phyloP scores from a whole-genome alignment of 1,284 basidiomycete genomes.

The Apiotrichum veenhuisii region DNA sequence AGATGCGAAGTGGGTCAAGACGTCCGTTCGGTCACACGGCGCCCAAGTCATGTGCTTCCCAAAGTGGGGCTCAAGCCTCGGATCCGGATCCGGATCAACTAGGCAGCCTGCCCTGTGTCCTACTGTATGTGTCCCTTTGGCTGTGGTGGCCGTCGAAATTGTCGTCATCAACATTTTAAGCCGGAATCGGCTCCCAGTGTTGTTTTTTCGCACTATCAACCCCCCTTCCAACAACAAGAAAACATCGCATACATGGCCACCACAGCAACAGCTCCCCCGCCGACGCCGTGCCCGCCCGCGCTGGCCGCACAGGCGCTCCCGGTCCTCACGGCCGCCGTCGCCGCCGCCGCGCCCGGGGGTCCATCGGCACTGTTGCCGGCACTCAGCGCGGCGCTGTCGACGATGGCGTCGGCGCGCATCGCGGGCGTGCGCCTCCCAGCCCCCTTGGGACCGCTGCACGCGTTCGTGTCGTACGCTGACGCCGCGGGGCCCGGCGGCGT shows the following conservation, averaged over 20 bases:
- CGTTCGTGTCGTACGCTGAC: conserved; percentile 7
- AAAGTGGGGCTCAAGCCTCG: too few species aligned
- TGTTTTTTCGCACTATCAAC: too few species aligned
- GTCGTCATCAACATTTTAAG: too few species aligned
- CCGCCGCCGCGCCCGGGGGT: conserved; percentile 1
- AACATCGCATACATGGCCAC: too few species aligned
- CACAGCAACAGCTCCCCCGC: not conserved
- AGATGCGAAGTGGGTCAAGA: not conserved
- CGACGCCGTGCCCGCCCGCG: conserved; percentile 3
- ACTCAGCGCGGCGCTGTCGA: conserved; percentile 2
- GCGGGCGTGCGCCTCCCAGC: not conserved
- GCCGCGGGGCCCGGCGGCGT: not conserved
- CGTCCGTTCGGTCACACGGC: too few species aligned
- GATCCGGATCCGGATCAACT: too few species aligned
- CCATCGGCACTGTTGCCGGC: conserved; percentile 4
- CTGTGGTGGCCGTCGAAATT: too few species aligned
- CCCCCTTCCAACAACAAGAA: not conserved
- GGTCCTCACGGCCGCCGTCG: conserved; percentile 5
- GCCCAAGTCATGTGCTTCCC: too few species aligned
- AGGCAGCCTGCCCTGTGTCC: too few species aligned
- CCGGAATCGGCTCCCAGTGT: too few species aligned
- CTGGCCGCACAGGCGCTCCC: conserved; percentile 9
- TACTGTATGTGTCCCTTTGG: too few species aligned
- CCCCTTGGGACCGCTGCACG: conserved; percentile 12
- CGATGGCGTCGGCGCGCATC: conserved; percentile 11